Evolutionary conservation across 129 eudicot species (phyloP), one percentile per base, ranked within the genome.

Genomic region (Arctium lappa): DNA sequence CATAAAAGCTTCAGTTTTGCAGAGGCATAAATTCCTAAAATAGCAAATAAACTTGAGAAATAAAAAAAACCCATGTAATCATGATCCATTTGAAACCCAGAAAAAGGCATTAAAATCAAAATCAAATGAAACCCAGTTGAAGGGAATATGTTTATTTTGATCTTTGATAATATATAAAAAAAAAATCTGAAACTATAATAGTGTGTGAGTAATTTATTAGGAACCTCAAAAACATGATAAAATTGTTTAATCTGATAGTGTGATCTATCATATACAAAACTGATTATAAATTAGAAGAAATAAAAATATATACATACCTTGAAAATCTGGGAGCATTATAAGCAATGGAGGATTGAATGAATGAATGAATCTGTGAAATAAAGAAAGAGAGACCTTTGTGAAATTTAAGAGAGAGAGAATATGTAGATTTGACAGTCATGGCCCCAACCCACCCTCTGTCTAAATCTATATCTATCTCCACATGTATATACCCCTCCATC

Each of bases 341-440:
- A 33, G 1, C 36, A 33, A 75, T 18, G 44, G 89, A 84, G 80
- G 84, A 85, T 83, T 73, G 78, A 62, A 65, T n/a, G n/a, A n/a
- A 68, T 73, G 82, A 82, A 60, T 87, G 75, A 80, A 71, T 77
- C 83, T 73, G 76, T 73, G 89, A 73, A 68, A 29, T 78, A 50
- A 34, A 9, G 2, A 33, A 2, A 33, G 36, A 33, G 36, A 33
- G 36, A 22, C 27, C 36, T 33, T 22, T 39, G 38, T 38, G 72
- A 63, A 74, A 9, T 66, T 69, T 42, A 82, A 72, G 76, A 42
- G 82, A 81, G 84, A 80, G 90, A 84, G 91, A 92, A 81, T 87
- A 86, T 90, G 89, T 84, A 84, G 94, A 90, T 90, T 86, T 90
- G 92, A 90, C 94, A 90, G 87, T 91, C 89, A 84, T 86, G 85